Percentiles rank a stretch among this genome's conserved stretches.
phyloP scores from a whole-genome alignment of 129 eudicot genomes.

The Smallanthus sonchifolius region DNA sequence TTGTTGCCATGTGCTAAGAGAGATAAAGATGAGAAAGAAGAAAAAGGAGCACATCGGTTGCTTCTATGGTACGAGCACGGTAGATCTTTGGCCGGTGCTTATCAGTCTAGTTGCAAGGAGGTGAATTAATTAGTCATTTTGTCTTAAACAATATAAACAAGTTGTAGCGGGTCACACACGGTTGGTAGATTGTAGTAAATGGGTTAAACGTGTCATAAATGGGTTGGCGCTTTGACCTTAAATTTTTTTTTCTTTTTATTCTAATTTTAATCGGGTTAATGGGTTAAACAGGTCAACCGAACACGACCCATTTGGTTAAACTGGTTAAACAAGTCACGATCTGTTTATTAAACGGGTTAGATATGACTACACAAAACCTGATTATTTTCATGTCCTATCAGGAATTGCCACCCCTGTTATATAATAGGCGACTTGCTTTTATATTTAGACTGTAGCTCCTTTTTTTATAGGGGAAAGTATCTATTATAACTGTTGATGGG shows the following conservation, averaged over 20 bases:
- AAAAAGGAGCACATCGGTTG: constrained; percentile 34
- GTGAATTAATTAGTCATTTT: constrained; percentile 12
- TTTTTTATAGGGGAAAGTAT: constrained; percentile 45
- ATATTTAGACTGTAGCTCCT: neutral
- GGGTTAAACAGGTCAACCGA: no score
- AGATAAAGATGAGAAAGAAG: neutral
- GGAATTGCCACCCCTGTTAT: neutral
- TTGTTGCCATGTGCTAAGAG: constrained; percentile 72
- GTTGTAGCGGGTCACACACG: no score
- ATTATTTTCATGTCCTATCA: neutral
- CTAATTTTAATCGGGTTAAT: neutral
- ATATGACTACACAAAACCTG: neutral
- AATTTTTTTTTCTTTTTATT: neutral
- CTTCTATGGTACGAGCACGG: constrained; percentile 37
- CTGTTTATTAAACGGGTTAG: neutral
- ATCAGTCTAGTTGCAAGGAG: constrained; percentile 31
- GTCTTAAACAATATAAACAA: neutral
- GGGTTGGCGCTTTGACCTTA: neutral
- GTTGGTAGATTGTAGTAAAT: neutral
- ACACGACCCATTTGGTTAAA: no score
- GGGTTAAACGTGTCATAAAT: neutral
- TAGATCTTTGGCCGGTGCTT: constrained; percentile 31
- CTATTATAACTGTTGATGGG: constrained; percentile 65
- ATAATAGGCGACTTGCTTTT: neutral
- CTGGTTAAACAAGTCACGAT: neutral